Evolutionary conservation across 345 rosid genomes (phyloP).

Genomic region (Kernera saxatilis): DNA sequence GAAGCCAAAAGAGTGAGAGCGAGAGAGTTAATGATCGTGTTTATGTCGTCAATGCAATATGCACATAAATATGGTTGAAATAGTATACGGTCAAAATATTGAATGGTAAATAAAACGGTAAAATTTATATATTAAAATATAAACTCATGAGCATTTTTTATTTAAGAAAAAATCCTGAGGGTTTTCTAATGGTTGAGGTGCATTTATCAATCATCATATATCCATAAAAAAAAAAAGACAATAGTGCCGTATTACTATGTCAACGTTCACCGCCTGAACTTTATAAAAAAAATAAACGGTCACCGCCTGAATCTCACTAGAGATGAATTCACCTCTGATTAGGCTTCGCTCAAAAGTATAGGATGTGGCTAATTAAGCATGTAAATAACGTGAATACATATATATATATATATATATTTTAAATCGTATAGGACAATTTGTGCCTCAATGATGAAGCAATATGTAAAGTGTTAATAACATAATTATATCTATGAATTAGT

Average conservation of each 20-base stretch:
- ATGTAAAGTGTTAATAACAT: neutral
- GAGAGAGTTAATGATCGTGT: too few relatives aligned
- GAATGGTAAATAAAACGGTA: neutral
- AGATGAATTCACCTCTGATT: neutral
- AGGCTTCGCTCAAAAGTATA: neutral
- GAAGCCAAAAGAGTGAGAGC: too few relatives aligned
- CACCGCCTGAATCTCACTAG: neutral
- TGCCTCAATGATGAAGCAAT: slow-evolving; percentile 8
- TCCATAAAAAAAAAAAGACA: neutral
- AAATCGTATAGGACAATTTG: neutral
- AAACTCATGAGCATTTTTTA: too few relatives aligned
- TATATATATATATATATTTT: too few relatives aligned
- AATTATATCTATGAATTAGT: neutral
- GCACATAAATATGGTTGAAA: neutral
- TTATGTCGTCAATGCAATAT: neutral
- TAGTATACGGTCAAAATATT: neutral
- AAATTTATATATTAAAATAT: too few relatives aligned
- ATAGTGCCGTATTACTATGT: neutral
- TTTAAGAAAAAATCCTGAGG: too few relatives aligned
- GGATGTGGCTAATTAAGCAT: neutral
- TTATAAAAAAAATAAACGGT: neutral
- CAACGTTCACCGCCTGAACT: neutral
- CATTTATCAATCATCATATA: neutral
- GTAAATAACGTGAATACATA: neutral
- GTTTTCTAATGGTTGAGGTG: neutral